Conservation (phyloP, 495 filamentous ascomycete species). For the Aspergillus conjunctus region DNA sequence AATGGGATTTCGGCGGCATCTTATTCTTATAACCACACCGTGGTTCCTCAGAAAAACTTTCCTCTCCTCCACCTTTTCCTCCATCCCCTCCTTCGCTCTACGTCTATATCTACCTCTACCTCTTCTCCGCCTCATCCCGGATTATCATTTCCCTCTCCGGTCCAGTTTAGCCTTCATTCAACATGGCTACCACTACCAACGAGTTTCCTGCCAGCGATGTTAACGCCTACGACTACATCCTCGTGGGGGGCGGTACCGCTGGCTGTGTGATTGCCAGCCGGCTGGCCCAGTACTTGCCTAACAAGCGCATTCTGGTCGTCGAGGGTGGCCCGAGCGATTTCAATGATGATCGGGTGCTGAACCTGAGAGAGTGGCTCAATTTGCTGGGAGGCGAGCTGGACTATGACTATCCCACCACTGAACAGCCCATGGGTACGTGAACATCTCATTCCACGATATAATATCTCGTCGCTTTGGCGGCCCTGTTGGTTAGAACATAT, state of each 20-base stretch:
- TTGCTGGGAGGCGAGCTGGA: constrained; percentile 80
- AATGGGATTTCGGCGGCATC: constrained; percentile 4
- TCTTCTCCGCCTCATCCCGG: constrained; percentile 1
- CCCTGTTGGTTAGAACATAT: not conserved
- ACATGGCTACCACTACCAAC: constrained; percentile 59
- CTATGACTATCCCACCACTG: constrained; percentile 83
- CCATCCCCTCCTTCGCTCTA: constrained; percentile 6
- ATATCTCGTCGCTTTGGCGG: not conserved
- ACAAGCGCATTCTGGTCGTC: constrained; percentile 65
- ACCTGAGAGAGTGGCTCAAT: constrained; percentile 77
- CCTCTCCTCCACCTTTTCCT: constrained; percentile 4
- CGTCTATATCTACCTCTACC: constrained; percentile 8
- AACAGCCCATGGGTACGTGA: constrained; percentile 71
- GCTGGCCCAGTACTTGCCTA: constrained; percentile 65
- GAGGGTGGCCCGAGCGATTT: constrained; percentile 65
- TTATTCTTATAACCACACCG: constrained; percentile 13
- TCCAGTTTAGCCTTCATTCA: constrained; percentile 23
- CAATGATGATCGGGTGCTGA: constrained; percentile 68
- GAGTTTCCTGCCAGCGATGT: constrained; percentile 59
- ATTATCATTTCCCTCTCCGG: constrained; percentile 8
- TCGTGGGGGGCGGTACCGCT: constrained; percentile 85
- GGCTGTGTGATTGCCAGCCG: constrained; percentile 82
- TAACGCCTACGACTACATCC: constrained; percentile 79
- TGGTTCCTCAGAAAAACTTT: constrained; percentile 8
- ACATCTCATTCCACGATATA: not conserved